phyloP scores from a whole-genome alignment of 129 eudicot species.

The Flaveria brownii region DNA sequence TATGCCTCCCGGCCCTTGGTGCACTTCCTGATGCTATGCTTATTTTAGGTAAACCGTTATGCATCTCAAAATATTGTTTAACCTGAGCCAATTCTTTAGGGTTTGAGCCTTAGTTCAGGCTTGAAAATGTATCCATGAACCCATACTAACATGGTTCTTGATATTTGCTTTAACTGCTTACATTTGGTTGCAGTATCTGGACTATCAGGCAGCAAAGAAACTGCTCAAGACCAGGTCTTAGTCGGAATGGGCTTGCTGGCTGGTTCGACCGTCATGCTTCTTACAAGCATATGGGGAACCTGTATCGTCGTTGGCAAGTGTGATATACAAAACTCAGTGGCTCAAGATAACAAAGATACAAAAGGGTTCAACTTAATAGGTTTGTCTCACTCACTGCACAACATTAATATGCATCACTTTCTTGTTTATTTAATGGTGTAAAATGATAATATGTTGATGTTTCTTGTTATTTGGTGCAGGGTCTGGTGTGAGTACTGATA shows the following conservation, averaged over 20 bases:
- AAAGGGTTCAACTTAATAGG: slow-evolving; percentile 47
- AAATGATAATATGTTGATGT: neutral
- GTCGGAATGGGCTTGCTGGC: slow-evolving; percentile 62
- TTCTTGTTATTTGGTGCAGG: slow-evolving; percentile 27
- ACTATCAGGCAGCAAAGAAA: slow-evolving; percentile 50
- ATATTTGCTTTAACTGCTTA: neutral
- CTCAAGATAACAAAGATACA: slow-evolving; percentile 56
- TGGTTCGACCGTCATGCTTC: slow-evolving; percentile 64
- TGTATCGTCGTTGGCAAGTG: slow-evolving; percentile 56
- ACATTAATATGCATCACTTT: neutral
- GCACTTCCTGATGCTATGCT: slow-evolving; percentile 90
- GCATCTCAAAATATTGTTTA: neutral
- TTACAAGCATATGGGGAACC: slow-evolving; percentile 64
- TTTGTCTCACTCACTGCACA: slow-evolving; percentile 1
- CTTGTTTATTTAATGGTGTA: neutral
- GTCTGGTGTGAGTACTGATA: slow-evolving; percentile 58
- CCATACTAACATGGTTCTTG: slow-evolving; percentile 4
- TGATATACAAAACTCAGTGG: slow-evolving; percentile 44
- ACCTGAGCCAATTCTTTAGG: neutral
- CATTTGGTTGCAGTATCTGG: slow-evolving; percentile 58
- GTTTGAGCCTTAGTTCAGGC: too few relatives aligned
- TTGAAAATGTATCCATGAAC: neutral
- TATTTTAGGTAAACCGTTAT: slow-evolving; percentile 52
- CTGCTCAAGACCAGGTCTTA: slow-evolving; percentile 55
- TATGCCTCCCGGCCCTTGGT: slow-evolving; percentile 68